Base-by-base conservation (phyloP, 352 stramenopile genomes). In the Phytophthora cajani region DNA sequence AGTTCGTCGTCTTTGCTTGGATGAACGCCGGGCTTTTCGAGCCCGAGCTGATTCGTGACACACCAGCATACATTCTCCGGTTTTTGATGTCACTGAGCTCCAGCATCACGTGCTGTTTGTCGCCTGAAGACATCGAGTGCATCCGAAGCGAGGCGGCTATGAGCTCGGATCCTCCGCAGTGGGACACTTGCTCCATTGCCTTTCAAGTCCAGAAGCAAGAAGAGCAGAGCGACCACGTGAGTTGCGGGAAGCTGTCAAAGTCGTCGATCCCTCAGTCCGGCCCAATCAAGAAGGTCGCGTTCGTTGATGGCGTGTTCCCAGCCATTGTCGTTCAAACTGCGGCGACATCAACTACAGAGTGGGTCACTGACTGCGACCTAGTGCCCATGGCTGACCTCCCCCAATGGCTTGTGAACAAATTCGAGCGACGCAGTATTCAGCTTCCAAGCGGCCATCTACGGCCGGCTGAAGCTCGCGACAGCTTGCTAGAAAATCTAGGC, bases 1-100 rank as follows among this genome's bases (percentile, higher is more conserved):
- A 58, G 61, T 38, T 92, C 1, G 69, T 87, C 8, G 51, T 87
- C 14, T 94, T 93, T 67, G 51, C 74, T 5, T 94, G 85, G 82
- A 38, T 94, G 17, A 36, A 44, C 17, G 42, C 27, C 3, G 44
- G 9, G 10, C 64, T 83, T 7, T 91, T 92, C 60, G 66, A 74
- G 3, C 65, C 71, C 0, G 42, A 78, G 2, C 53, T 59, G 0
- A 69, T 90, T 32, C 80, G 84, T 17, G 81, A 85, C 30, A 86
- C 74, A 1, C 77, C 84, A 16, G 77, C 82, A 12, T 91, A 90
- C 44, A 71, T 88, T 23, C 63, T 93, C 19, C 82, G 86, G 2
- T 85, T 89, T 23, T 25, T 77, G 12, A 46, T 72, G 2, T 69
- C 69, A 0, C 11, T 79, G 12, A 74, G 61, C 60, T 64, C 61